Evolutionary conservation across 495 filamentous ascomycete genomes (phyloP), one percentile per base, ranked within the genome.

Genomic region (Aspergillus nanangensis): DNA sequence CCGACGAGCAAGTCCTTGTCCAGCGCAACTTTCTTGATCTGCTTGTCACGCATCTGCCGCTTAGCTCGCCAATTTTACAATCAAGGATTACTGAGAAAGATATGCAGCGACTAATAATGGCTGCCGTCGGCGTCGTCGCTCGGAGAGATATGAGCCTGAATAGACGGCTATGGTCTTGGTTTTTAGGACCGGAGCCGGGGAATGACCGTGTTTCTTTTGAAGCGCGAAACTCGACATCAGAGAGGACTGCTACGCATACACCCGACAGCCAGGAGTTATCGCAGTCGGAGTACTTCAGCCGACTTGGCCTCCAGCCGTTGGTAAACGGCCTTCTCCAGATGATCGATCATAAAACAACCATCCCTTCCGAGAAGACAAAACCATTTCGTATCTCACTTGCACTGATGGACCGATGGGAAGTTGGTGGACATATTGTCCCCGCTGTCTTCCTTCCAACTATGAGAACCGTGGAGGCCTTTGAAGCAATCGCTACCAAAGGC

Each of bases 351-450:
- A 59, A 69, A 10, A 71, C 74, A 33, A 58, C 48, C 0, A 70
- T 73, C 41, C 75, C 88, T 1, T 63, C 79, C 3, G 88, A 96
- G 47, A 76, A 81, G 57, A 88, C 90, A n/a, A 80, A 79, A 37
- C 91, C 94, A 1, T 95, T 95, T 50, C 82, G 90, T 25, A 90
- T 97, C 47, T 93, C 88, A 43, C 71, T 96, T 4, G 96, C 94
- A 13, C 67, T 99, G 41, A 96, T 97, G 94, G 93, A 99, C 69
- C 80, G 88, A 22, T 96, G 88, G 90, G 94, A 99, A 58, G 88
- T 99, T 55, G 93, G 93, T 15, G 89, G 87, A 9, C 70, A 90
- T 18, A 82, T 99, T 39, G 83, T 96, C 5, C 87, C 91, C 0
- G 81, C 86, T 22, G 79, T 97, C 9, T 97, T 99, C 56, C 68